Evolutionary conservation across 176 grass and related monocot species (phyloP).

Genomic region (Themeda triandra): DNA sequence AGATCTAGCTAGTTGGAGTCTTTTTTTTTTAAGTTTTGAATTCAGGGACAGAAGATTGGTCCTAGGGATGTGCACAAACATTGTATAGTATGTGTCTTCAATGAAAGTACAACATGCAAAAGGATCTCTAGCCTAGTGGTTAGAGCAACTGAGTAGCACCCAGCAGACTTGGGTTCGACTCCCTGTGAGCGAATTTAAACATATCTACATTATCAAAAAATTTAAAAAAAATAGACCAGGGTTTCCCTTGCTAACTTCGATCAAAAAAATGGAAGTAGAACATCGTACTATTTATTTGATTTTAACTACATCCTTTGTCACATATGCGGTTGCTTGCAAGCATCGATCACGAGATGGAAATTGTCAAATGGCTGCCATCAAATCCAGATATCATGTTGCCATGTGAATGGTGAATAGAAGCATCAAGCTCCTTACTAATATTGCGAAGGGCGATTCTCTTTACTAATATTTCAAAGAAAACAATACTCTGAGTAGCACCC

Average conservation of each 20-base stretch:
- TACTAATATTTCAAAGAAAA: not conserved
- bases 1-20: not conserved
- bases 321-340: not conserved
- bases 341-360: not conserved
- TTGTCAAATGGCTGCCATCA: not conserved
- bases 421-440: too few species aligned
- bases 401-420: not conserved
- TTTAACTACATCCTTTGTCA: not conserved
- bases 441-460: not conserved
- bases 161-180: too few species aligned
- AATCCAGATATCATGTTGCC: not conserved
- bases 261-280: too few species aligned
- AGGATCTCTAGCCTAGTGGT: too few species aligned
- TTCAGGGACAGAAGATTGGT: not conserved
- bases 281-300: not conserved
- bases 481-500: too few species aligned
- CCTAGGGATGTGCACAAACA: not conserved
- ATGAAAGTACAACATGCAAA: too few species aligned
- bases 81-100: not conserved
- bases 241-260: too few species aligned
- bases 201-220: too few species aligned
- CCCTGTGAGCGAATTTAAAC: too few species aligned
- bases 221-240: too few species aligned
- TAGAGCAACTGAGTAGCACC: too few species aligned
- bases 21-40: not conserved